These are phyloP conservation scores for Thermoascus crustaceus DNA, from an alignment of 2,329 filamentous ascomycete species.

Conservation along the genomic window DNA sequence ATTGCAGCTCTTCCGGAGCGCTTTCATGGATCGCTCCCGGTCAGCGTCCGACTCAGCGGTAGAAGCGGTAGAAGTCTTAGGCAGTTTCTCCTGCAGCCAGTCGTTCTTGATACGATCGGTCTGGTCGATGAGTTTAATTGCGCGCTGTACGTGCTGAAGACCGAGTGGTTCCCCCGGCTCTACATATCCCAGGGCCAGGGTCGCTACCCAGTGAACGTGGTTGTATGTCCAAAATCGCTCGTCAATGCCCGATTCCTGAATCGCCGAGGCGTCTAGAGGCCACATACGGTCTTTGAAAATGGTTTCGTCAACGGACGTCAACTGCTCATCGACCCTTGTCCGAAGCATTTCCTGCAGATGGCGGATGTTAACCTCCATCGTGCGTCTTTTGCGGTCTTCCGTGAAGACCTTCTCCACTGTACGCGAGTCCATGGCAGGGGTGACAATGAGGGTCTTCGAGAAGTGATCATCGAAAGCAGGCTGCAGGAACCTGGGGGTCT, in stretches of 20 bases:
- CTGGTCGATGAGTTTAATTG: slow-evolving; percentile 33
- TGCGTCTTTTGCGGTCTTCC: slow-evolving; percentile 42
- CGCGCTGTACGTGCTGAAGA: slow-evolving; percentile 29
- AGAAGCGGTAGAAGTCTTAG: slow-evolving; percentile 22
- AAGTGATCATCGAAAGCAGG: slow-evolving; percentile 37
- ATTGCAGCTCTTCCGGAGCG: slow-evolving; percentile 53
- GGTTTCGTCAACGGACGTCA: slow-evolving; percentile 22
- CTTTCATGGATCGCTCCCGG: slow-evolving; percentile 37
- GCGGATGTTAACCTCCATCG: slow-evolving; percentile 53
- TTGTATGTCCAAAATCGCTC: slow-evolving; percentile 52
- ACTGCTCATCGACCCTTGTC: slow-evolving; percentile 27
- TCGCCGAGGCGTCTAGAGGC: slow-evolving; percentile 19
- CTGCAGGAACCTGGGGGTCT: slow-evolving; percentile 41
- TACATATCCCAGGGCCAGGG: slow-evolving; percentile 44
- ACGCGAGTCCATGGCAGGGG: slow-evolving; percentile 38
- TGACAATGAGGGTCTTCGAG: slow-evolving; percentile 48
- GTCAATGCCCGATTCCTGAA: slow-evolving; percentile 35
- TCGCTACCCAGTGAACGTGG: slow-evolving; percentile 53
- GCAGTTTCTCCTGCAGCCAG: slow-evolving; percentile 28
- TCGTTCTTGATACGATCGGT: slow-evolving; percentile 31
- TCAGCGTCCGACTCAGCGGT: slow-evolving; percentile 26
- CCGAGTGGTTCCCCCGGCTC: slow-evolving; percentile 34
- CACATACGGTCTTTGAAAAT: slow-evolving; percentile 24
- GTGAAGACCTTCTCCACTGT: slow-evolving; percentile 35
- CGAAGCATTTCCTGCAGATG: slow-evolving; percentile 57